Percentiles rank a stretch among this genome's conserved stretches.
Conservation (phyloP, 768 basidiomycete species). For the Termitomyces sp. region DNA sequence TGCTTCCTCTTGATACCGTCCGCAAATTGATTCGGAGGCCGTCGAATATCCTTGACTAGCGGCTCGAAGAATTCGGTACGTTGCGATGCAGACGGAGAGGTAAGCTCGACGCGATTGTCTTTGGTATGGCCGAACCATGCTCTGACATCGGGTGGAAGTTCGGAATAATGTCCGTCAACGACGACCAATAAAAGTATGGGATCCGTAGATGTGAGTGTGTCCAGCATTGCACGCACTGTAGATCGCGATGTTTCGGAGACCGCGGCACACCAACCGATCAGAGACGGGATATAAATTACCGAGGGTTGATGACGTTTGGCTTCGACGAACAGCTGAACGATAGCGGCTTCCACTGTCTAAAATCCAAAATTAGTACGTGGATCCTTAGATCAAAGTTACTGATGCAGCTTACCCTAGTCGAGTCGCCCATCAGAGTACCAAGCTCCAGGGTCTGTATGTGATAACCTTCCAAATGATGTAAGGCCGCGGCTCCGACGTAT, state of each 20-base stretch:
- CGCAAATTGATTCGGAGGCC: conserved; percentile 83
- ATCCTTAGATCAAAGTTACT: background rate
- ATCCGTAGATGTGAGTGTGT: conserved; percentile 85
- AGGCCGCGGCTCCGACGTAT: conserved; percentile 82
- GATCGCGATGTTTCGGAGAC: conserved; percentile 80
- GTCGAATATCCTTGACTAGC: conserved; percentile 60
- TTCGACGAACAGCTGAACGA: conserved; percentile 93
- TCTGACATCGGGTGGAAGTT: conserved; percentile 76
- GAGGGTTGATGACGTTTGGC: conserved; percentile 97
- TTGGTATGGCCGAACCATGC: conserved; percentile 84
- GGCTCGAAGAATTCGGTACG: conserved; percentile 72
- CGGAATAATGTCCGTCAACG: conserved; percentile 67
- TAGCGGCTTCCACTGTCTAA: conserved; percentile 85
- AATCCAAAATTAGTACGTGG: background rate
- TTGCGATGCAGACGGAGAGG: conserved; percentile 44
- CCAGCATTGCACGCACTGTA: conserved; percentile 87
- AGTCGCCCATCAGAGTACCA: conserved; percentile 83
- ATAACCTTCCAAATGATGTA: conserved; percentile 94
- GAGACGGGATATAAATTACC: conserved; percentile 89
- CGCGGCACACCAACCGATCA: conserved; percentile 79
- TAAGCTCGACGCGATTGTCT: conserved; percentile 69
- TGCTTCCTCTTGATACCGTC: conserved; percentile 83
- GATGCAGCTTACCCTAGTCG: conserved; percentile 61
- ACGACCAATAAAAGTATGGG: conserved; percentile 91
- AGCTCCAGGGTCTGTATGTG: conserved; percentile 93